phyloP scores from a whole-genome alignment of 2,329 filamentous ascomycete species.

The Aspergillus proliferans region DNA sequence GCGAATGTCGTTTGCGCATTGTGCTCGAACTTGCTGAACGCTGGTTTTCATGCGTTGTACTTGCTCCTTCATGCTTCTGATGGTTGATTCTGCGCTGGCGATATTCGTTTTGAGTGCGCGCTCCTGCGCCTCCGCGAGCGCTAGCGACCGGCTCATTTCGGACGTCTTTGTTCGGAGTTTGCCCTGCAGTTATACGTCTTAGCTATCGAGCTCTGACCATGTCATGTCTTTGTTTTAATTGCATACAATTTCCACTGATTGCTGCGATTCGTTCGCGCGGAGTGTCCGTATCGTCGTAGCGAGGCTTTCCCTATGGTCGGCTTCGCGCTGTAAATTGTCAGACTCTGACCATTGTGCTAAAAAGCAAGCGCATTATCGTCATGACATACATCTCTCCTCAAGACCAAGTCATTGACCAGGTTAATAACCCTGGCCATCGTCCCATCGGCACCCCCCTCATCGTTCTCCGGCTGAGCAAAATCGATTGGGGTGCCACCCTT shows the following conservation, averaged over 20 bases:
- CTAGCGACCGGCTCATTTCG: constrained; percentile 52
- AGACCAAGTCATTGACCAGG: constrained; percentile 85
- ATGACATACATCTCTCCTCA: constrained; percentile 77
- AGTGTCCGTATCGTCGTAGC: constrained; percentile 70
- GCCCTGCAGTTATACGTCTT: constrained; percentile 31
- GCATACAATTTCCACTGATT: constrained; percentile 61
- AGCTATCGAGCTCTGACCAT: neutral
- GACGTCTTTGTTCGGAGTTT: constrained; percentile 49
- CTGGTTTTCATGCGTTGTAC: constrained; percentile 69
- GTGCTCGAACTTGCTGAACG: constrained; percentile 73
- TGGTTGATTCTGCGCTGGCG: constrained; percentile 65
- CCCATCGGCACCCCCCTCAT: constrained; percentile 53
- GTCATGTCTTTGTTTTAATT: constrained; percentile 7
- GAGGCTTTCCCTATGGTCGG: constrained; percentile 77
- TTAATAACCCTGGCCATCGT: constrained; percentile 86
- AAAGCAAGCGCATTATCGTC: neutral
- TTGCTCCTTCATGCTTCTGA: constrained; percentile 77
- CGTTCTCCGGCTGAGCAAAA: constrained; percentile 66
- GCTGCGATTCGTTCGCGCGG: constrained; percentile 67
- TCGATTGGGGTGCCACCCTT: constrained; percentile 60
- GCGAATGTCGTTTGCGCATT: constrained; percentile 84
- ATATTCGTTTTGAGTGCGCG: constrained; percentile 63
- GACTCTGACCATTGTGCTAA: constrained; percentile 1
- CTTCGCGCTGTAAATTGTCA: constrained; percentile 61
- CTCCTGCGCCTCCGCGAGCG: constrained; percentile 63